A percentile compares a stretch with the other conserved stretches of the same genome.
phyloP scores from a whole-genome alignment of 2,329 filamentous ascomycete genomes.

The Pseudocercospora cruenta region DNA sequence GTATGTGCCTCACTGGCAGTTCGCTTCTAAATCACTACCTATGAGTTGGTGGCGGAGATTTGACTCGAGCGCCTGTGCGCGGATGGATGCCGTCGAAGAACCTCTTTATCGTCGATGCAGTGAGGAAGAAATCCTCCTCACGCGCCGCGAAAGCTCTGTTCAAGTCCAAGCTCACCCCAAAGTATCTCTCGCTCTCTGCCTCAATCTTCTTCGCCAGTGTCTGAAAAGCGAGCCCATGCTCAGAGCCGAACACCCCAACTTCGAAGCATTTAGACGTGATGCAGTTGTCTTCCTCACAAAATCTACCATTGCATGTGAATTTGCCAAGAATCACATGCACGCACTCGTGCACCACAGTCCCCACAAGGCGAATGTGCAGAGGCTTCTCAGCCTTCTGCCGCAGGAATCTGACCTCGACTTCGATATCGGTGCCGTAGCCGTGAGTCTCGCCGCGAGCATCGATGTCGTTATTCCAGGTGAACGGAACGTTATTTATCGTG shows the following conservation, averaged over 20 bases:
- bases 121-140: not conserved
- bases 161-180: not conserved
- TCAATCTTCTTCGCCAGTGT: not conserved
- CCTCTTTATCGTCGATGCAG: not conserved
- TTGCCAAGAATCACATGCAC: constrained; percentile 4
- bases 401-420: not conserved
- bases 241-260: not conserved
- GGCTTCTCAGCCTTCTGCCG: not conserved
- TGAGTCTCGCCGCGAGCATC: not conserved
- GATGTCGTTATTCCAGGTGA: not conserved
- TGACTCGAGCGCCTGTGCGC: not conserved
- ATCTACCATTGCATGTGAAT: not conserved
- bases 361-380: not conserved
- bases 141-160: not conserved
- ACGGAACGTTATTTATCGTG: not conserved
- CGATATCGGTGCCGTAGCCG: not conserved
- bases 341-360: not conserved
- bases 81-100: not conserved
- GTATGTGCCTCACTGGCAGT: too few species aligned
- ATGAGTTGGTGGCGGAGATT: not conserved
- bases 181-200: not conserved
- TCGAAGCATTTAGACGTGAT: not conserved
- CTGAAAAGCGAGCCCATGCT: not conserved
- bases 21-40: too few species aligned
- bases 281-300: not conserved